Conservation (phyloP, 208 protist species). For the Balamuthia mandrillaris region DNA sequence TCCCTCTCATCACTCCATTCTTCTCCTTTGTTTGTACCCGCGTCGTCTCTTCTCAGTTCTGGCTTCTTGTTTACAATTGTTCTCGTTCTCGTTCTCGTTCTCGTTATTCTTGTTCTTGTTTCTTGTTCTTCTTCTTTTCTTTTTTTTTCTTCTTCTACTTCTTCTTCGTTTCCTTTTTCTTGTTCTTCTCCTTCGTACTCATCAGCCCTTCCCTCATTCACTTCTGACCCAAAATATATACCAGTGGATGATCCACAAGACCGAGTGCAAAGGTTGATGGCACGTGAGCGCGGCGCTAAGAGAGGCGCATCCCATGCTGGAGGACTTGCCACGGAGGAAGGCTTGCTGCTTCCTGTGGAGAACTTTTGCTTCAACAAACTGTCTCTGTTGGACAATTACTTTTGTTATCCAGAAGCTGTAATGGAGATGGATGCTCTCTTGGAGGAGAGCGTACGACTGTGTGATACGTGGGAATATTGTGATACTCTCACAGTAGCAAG, state of each 20-base stretch:
- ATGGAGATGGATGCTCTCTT: slow-evolving; percentile 13
- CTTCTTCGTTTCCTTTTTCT: not conserved
- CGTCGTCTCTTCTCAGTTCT: not conserved
- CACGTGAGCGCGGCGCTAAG: too few relatives aligned
- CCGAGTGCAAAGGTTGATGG: too few relatives aligned
- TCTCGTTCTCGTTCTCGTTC: not conserved
- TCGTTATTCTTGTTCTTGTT: not conserved
- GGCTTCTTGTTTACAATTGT: not conserved
- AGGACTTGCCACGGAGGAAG: too few relatives aligned
- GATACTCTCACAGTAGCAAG: slow-evolving; percentile 27
- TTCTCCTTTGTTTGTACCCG: not conserved
- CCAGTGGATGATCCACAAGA: too few relatives aligned
- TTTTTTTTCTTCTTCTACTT: not conserved
- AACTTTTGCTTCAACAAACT: slow-evolving; percentile 41
- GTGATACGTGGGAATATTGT: slow-evolving; percentile 35
- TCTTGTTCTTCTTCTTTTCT: not conserved
- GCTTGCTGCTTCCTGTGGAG: slow-evolving; percentile 17
- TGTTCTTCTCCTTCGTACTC: too few relatives aligned
- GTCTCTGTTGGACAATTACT: slow-evolving; percentile 32
- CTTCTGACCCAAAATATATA: too few relatives aligned
- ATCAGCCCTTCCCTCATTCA: too few relatives aligned
- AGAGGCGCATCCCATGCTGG: too few relatives aligned
- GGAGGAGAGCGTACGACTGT: slow-evolving; percentile 27
- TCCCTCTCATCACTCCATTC: too few relatives aligned
- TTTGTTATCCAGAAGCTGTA: slow-evolving; percentile 28